Conservation (phyloP, 2,329 filamentous ascomycete genomes). For the Escovopsis weberi region DNA sequence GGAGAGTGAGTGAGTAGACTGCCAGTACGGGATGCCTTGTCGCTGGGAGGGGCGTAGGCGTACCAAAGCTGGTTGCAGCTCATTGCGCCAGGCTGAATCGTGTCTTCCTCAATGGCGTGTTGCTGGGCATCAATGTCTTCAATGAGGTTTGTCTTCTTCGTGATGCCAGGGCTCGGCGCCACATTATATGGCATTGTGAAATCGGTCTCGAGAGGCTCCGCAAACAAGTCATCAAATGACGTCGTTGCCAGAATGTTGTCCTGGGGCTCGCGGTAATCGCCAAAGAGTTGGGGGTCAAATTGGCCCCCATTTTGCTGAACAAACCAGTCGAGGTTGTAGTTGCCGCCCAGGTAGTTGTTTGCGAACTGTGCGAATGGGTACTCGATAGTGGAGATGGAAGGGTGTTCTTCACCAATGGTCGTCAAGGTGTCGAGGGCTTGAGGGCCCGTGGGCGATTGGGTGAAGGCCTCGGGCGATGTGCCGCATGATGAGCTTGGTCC, state of each 20-base stretch:
- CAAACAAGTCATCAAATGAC: constrained; percentile 58
- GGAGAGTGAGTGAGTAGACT: neutral
- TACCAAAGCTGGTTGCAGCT: constrained; percentile 92
- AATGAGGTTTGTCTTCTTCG: constrained; percentile 54
- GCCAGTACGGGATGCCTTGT: neutral
- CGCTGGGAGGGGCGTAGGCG: constrained; percentile 18
- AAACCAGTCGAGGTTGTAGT: constrained; percentile 56
- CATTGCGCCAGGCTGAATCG: constrained; percentile 44
- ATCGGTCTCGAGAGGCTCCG: constrained; percentile 69
- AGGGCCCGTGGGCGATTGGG: constrained; percentile 53
- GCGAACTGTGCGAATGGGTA: constrained; percentile 17
- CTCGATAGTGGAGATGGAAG: constrained; percentile 24
- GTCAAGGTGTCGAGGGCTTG: constrained; percentile 49
- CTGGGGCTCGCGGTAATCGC: constrained; percentile 82
- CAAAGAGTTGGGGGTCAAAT: constrained; percentile 86
- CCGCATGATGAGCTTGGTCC: constrained; percentile 54
- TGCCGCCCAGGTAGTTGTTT: constrained; percentile 21
- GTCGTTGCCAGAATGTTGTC: constrained; percentile 58
- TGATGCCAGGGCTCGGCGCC: constrained; percentile 25
- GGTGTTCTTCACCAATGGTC: constrained; percentile 52
- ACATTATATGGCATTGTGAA: constrained; percentile 72
- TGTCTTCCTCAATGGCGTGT: constrained; percentile 53
- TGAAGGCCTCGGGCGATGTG: constrained; percentile 63
- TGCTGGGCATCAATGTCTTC: constrained; percentile 64
- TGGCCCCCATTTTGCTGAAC: constrained; percentile 68